phyloP scores from a whole-genome alignment of 1,139 yeast genomes.

The Torulaspora globosa region DNA sequence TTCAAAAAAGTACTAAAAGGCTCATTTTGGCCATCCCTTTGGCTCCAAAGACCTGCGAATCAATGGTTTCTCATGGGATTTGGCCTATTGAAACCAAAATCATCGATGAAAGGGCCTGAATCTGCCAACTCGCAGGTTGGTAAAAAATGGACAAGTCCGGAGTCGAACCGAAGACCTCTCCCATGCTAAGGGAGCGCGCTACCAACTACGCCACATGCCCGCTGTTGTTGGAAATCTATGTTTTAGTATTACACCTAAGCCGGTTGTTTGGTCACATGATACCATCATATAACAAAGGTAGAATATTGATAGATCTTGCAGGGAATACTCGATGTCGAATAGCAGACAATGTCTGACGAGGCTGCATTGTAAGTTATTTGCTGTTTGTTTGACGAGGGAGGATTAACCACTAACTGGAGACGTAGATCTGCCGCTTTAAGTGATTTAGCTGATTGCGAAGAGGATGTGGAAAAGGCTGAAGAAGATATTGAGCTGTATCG shows the following conservation, averaged over 20 bases:
- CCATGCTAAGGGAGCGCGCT: slow-evolving; percentile 86
- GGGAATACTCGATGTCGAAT: not conserved
- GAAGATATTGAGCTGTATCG: slow-evolving; percentile 50
- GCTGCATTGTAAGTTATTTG: not conserved
- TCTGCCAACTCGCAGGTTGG: not conserved
- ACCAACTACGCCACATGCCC: slow-evolving; percentile 91
- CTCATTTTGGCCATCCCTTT: no score
- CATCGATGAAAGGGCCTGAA: not conserved
- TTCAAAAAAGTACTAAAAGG: not conserved
- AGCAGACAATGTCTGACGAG: slow-evolving; percentile 4
- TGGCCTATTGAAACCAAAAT: no score
- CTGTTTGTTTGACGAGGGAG: not conserved
- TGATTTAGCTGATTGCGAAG: slow-evolving; percentile 53
- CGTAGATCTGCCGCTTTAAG: slow-evolving; percentile 11
- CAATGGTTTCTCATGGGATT: no score
- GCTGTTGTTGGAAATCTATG: not conserved
- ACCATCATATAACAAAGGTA: not conserved
- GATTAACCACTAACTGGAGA: not conserved
- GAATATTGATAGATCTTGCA: no score
- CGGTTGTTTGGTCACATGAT: not conserved
- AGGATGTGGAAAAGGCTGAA: slow-evolving; percentile 53
- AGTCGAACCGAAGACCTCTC: slow-evolving; percentile 84
- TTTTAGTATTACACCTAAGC: no score
- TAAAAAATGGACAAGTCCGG: slow-evolving; percentile 70
- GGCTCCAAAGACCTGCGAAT: no score